Evolutionary conservation across 2,329 filamentous ascomycete genomes (phyloP).

Genomic region (Leptodontidium sp.): DNA sequence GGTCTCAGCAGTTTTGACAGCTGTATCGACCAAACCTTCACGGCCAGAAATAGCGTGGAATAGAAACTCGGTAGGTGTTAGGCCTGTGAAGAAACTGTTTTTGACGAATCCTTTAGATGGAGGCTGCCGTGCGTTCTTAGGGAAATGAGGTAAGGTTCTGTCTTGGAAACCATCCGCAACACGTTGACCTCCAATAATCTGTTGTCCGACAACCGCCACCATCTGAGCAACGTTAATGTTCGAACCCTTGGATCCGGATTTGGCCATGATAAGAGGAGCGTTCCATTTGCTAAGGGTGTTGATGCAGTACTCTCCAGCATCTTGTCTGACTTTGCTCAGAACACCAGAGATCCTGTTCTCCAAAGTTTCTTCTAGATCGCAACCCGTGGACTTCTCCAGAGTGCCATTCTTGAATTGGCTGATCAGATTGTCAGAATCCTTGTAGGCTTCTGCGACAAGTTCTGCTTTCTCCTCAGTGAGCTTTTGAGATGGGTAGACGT

Average conservation of each 20-base stretch:
- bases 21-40: slow-evolving; percentile 98
- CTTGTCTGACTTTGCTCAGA: slow-evolving; percentile 88
- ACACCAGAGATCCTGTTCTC: slow-evolving; percentile 92
- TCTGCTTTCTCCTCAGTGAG: slow-evolving; percentile 77
- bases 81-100: slow-evolving; percentile 95
- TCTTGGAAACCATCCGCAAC: slow-evolving; percentile 97
- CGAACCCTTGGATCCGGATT: slow-evolving; percentile 95
- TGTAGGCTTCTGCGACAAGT: slow-evolving; percentile 81
- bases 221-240: slow-evolving; percentile 99
- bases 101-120: slow-evolving; percentile 95
- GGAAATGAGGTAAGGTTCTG: slow-evolving; percentile 91
- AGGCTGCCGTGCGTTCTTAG: slow-evolving; percentile 91
- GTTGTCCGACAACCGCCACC: slow-evolving; percentile 96
- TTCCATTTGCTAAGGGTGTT: slow-evolving; percentile 90
- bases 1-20: slow-evolving; percentile 98
- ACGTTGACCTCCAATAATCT: slow-evolving; percentile 94
- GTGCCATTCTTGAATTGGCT: slow-evolving; percentile 80
- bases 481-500: slow-evolving; percentile 83
- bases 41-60: slow-evolving; percentile 98
- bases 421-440: slow-evolving; percentile 84
- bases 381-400: slow-evolving; percentile 85
- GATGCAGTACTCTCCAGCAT: slow-evolving; percentile 91
- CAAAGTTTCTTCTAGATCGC: slow-evolving; percentile 89
- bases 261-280: slow-evolving; percentile 94
- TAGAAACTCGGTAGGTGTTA: slow-evolving; percentile 90